These are phyloP conservation scores for Penicillium canescens DNA, from an alignment of 495 filamentous ascomycete species.

Conservation along the genomic window DNA sequence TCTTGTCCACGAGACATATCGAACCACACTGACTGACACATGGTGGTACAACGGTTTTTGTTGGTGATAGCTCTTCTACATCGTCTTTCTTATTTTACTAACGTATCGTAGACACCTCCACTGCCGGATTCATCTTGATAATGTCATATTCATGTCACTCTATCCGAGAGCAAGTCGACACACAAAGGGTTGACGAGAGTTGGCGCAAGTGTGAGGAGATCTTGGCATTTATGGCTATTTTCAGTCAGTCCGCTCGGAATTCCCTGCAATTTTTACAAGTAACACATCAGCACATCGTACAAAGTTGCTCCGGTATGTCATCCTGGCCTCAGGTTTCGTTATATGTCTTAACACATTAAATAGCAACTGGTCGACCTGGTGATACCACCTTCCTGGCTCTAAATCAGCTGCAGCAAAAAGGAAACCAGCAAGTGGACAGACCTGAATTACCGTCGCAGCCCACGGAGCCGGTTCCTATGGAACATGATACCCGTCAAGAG, in stretches of 20 bases:
- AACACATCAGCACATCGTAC: slow-evolving; percentile 23
- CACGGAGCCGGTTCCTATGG: background rate
- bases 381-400: background rate
- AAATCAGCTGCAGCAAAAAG: slow-evolving; percentile 5
- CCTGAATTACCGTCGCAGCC: background rate
- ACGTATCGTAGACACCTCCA: slow-evolving; percentile 36
- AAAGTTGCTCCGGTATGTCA: slow-evolving; percentile 22
- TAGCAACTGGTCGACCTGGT: slow-evolving; percentile 3
- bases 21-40: slow-evolving; percentile 36
- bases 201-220: slow-evolving; percentile 34
- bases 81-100: background rate
- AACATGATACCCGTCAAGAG: slow-evolving; percentile 1
- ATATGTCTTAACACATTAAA: background rate
- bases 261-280: slow-evolving; percentile 35
- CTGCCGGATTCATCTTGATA: slow-evolving; percentile 41
- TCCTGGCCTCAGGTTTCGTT: background rate
- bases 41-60: slow-evolving; percentile 53
- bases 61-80: slow-evolving; percentile 15
- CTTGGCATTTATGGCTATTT: slow-evolving; percentile 28
- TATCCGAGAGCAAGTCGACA: slow-evolving; percentile 23
- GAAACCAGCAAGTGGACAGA: background rate
- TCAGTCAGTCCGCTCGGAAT: slow-evolving; percentile 31
- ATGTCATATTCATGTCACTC: slow-evolving; percentile 34
- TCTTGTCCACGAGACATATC: slow-evolving; percentile 38
- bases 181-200: slow-evolving; percentile 16